Evolutionary conservation across 2,329 filamentous ascomycete genomes (phyloP).

Genomic region (Aspergillus hortae): DNA sequence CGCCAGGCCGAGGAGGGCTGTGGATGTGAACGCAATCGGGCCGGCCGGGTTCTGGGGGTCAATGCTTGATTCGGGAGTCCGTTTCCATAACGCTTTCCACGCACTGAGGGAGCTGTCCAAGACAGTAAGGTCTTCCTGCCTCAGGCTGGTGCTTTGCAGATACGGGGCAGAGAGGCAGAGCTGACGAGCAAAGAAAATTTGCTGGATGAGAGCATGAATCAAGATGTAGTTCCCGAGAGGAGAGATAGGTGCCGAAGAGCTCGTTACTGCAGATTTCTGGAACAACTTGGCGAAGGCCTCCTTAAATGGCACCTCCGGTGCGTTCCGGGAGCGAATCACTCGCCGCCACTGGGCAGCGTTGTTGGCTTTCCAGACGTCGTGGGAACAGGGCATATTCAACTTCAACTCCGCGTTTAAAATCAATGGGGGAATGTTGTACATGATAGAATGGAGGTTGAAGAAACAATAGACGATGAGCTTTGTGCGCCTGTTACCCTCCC

Average conservation of each 20-base stretch:
- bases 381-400: conserved; percentile 52
- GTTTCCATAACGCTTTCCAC: conserved; percentile 54
- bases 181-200: conserved; percentile 52
- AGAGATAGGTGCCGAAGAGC: conserved; percentile 39
- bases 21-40: conserved; percentile 52
- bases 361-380: conserved; percentile 54
- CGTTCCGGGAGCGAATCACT: conserved; percentile 31
- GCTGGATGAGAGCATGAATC: conserved; percentile 53
- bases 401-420: conserved; percentile 55
- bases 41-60: conserved; percentile 53
- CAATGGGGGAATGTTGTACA: conserved; percentile 59
- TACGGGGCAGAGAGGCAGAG: conserved; percentile 44
- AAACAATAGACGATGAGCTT: conserved; percentile 57
- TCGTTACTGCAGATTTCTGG: conserved; percentile 33
- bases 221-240: conserved; percentile 54
- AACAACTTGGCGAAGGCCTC: conserved; percentile 46
- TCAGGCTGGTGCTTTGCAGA: conserved; percentile 40
- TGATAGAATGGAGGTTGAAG: conserved; percentile 59
- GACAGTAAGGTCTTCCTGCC: conserved; percentile 42
- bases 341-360: conserved; percentile 50
- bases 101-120: conserved; percentile 47
- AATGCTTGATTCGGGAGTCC: conserved; percentile 51
- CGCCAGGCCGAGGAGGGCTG: conserved; percentile 45
- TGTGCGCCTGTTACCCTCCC: conserved; percentile 52
- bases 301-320: conserved; percentile 39